Conservation (phyloP, 2,329 filamentous ascomycete species). For the Anthostomella pinea region DNA sequence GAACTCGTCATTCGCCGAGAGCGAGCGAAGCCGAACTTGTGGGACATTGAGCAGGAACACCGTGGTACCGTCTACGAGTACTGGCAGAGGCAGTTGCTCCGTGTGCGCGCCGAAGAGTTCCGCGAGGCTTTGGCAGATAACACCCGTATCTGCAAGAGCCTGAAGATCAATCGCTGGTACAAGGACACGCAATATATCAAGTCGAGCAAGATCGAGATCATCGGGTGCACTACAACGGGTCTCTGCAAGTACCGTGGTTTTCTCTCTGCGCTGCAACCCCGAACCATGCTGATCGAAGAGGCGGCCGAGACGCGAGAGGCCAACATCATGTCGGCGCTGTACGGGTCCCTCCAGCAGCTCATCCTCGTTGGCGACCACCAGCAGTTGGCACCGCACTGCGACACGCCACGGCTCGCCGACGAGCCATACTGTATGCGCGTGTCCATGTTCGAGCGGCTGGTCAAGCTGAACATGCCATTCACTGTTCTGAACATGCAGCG, state of each 20-base stretch:
- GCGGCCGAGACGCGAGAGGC: slow-evolving; percentile 73
- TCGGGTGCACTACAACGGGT: slow-evolving; percentile 74
- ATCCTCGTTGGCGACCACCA: slow-evolving; percentile 73
- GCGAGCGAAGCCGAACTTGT: slow-evolving; percentile 52
- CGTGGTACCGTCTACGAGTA: slow-evolving; percentile 66
- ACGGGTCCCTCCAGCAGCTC: slow-evolving; percentile 51
- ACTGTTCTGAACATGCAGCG: slow-evolving; percentile 67
- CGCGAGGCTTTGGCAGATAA: slow-evolving; percentile 49
- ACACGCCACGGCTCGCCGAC: slow-evolving; percentile 55
- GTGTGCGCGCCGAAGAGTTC: slow-evolving; percentile 44
- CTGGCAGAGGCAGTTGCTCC: slow-evolving; percentile 56
- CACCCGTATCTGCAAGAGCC: slow-evolving; percentile 44
- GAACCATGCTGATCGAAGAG: slow-evolving; percentile 73
- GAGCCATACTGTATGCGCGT: slow-evolving; percentile 66
- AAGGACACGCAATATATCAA: slow-evolving; percentile 48
- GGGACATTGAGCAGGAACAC: slow-evolving; percentile 50
- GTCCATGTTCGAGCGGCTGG: slow-evolving; percentile 76
- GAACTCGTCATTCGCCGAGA: slow-evolving; percentile 33
- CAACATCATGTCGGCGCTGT: slow-evolving; percentile 51
- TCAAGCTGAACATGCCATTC: slow-evolving; percentile 63
- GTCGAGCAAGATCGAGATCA: slow-evolving; percentile 42
- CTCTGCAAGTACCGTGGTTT: slow-evolving; percentile 75
- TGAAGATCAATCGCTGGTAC: slow-evolving; percentile 58
- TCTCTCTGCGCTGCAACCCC: slow-evolving; percentile 63
- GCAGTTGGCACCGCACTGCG: slow-evolving; percentile 70